Base-by-base conservation (phyloP, 2,329 filamentous ascomycete species). In the Sclerotinia nivalis region DNA sequence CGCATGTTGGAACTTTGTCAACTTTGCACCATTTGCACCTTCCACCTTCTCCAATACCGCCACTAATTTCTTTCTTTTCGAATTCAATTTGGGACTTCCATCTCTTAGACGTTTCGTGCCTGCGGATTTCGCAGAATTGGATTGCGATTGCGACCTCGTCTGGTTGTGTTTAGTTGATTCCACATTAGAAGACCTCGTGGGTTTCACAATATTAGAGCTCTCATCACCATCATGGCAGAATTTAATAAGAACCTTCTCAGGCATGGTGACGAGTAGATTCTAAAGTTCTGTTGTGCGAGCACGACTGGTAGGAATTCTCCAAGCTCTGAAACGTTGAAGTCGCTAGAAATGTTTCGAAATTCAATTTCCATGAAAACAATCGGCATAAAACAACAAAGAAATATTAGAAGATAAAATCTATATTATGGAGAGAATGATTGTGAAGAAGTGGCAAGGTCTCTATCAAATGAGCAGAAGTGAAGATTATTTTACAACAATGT, bases 191-290 rank as follows among this genome's bases (percentile, higher is more conserved):
- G 15, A 4, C 9, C 9, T 5, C 47, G 15, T 34, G n/a, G 0
- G 45, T 25, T 58, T 18, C 28, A 47, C 8, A 43, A 59, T 25
- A 22, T 66, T 43, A 13, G 50, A n/a, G 15, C 13, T 20, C n/a
- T 66, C 68, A 34, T 47, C 70, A 45, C 37, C 58, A 13, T 79
- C 77, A 56, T 80, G 79, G 25, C 75, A 76, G 71, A 83, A 83
- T 47, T 77, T 77, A 20, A 76, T 80, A 70, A 79, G 79, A 15
- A 82, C 77, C 72, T 79, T 78, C 75, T 82, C 80, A 40, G 81
- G 80, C 82, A 83, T 83, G 43, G 43, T 52, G 40, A 37, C 28
- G 28, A 66, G 20, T 45, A n/a, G 15, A 45, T 31, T 37, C 34
- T 10, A 58, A 34, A 34, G 31, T n/a, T 22, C 18, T 20, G 22